Evolutionary conservation across 73 alveolate genomes (phyloP), one percentile per base, ranked within the genome.

Genomic region (Strombidium stylifer): DNA sequence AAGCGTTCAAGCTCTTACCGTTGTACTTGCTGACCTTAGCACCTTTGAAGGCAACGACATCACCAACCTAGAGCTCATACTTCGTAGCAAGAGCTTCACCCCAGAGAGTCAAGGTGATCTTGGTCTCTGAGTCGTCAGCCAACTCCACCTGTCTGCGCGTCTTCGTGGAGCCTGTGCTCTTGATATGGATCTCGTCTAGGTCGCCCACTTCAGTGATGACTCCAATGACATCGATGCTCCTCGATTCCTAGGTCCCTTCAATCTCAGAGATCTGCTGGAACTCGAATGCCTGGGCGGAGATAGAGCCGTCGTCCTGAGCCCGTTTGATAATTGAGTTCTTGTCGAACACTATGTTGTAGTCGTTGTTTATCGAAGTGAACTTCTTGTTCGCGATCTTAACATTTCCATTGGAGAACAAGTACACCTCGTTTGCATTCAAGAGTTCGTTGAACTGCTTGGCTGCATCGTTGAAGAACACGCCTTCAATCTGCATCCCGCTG

Each of bases 391-490:
- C 84, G 7, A 68, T 53, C 49, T 90, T 64, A 3, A 91, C 83
- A 27, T 55, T 41, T 31, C 96, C 98, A 15, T 76, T 76, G 1
- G 72, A 49, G 47, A 87, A 58, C 36, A 78, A 68, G 68, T 85
- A 91, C 24, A 91, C 93, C 47, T 73, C 35, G 67, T 81, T 77
- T 71, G 87, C 95, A 36, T 59, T 27, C 2, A 91, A 49, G 21
- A 74, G 53, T 14, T 50, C 76, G 27, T 73, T 76, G 46, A 60
- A 91, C 73, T 83, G 77, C 41, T 82, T 89, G 0, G 81, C 94
- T 8, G 79, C 85, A 49, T 82, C 85, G 66, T 91, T 89, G 68
- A 87, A 91, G 54, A 85, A 76, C 19, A 90, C 83, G 4, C 84
- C 91, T 46, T 57, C 72, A 66, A 91, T 91, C 59, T 83, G 81